phyloP scores from a whole-genome alignment of 2,329 filamentous ascomycete species.

The Phyllosticta citrichinensis region DNA sequence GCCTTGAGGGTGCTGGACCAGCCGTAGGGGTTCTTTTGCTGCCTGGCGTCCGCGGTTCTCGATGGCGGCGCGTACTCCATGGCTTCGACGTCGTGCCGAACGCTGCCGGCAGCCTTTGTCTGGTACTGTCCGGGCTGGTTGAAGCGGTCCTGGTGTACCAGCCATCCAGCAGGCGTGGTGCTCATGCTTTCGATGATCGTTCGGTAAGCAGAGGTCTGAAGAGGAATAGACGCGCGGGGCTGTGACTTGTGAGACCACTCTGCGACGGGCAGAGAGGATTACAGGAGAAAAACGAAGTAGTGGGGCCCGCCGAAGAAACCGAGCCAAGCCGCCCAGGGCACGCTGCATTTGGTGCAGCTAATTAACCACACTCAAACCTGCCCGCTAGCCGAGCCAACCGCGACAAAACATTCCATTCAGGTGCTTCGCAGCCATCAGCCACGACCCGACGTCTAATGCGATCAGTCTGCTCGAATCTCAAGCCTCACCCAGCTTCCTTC shows the following conservation, averaged over 20 bases:
- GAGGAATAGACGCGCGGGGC: not conserved
- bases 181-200: not conserved
- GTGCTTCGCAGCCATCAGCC: slow-evolving; percentile 34
- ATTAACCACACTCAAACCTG: too few species aligned
- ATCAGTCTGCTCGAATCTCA: slow-evolving; percentile 57
- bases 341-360: too few species aligned
- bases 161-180: slow-evolving; percentile 1
- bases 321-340: not conserved
- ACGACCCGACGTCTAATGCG: slow-evolving; percentile 62
- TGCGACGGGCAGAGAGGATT: not conserved
- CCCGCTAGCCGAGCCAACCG: too few species aligned
- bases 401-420: too few species aligned
- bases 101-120: not conserved
- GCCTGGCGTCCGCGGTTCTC: slow-evolving; percentile 34
- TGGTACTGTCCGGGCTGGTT: slow-evolving; percentile 4
- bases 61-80: slow-evolving; percentile 42
- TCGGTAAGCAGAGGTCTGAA: not conserved
- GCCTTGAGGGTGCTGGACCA: not conserved
- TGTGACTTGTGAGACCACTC: not conserved
- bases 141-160: slow-evolving; percentile 8
- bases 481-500: slow-evolving; percentile 18
- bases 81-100: not conserved
- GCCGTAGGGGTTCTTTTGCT: not conserved
- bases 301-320: not conserved
- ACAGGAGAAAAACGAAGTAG: not conserved